Base-by-base conservation (phyloP, 2,329 filamentous ascomycete genomes). In the Allantophomopsis lycopodina region DNA sequence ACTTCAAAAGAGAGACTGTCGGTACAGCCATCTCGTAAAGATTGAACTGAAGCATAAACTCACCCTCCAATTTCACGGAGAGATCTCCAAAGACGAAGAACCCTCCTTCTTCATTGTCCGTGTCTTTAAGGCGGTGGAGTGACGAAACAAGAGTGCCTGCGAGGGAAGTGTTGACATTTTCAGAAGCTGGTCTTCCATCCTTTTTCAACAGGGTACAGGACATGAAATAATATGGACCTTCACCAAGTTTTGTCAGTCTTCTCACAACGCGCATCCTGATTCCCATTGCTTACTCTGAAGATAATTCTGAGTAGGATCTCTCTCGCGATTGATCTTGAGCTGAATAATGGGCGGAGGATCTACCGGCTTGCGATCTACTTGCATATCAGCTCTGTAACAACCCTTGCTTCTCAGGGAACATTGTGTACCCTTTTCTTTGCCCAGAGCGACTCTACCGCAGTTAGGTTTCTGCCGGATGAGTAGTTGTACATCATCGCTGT, bases 41-140 rank as follows among this genome's bases (percentile, higher is more conserved):
- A 37, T 74, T 80, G 55, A 94, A 94, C 40, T 77, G 72, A 32
- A 94, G 68, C 30, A 79, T 69, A 54, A 78, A 89, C 15, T 65
- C 68, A 21, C 87, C 87, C 50, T 83, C 74, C 17, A 76, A 66
- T 54, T 81, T 81, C 44, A 89, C 76, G 0, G 84, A 91, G 16
- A 94, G 66, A 57, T 94, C 86, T 5, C 83, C 83, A 58, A 93
- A 94, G n/a, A 94, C 79, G 53, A 94, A 94, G 61, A 87, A 93
- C 1, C 79, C 85, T 10, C 82, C 82, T 58, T 91, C 84, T 63
- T 65, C 66, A 53, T 87, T 87, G 51, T 80, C 70, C 3, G 75
- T 69, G 54, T 93, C 83, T 57, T 91, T 89, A 40, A 93, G 63
- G 40, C 83, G 73, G 57, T 93, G 83, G 37, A 91, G 66, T 7